Evolutionary conservation across 148 eudicot species (phyloP), one percentile per base, ranked within the genome.

Genomic region (Chenopodium berlandieri): DNA sequence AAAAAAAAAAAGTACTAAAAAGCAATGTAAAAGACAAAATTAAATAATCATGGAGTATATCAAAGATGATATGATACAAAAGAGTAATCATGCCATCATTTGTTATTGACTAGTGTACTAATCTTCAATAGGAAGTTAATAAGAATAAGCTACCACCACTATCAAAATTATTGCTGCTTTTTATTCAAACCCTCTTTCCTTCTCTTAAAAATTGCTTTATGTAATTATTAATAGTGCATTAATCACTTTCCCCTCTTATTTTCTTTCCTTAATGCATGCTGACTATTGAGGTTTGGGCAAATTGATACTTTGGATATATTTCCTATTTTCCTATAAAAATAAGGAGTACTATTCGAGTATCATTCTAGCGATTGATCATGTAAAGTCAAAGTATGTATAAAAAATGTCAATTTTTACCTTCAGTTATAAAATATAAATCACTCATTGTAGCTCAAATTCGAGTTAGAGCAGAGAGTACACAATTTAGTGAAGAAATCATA

Each of bases 81-180:
- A 32, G 78, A 63, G 23, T 25, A 73, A 63, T 64, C 50, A 58
- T 30, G 71, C 0, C 52, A 73, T 32, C n/a, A 50, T 52, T 78
- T 65, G 37, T 52, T 73, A n/a, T 48, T 64, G 74, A 83, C 71
- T 69, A n/a, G 44, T 6, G 44, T 40, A 40, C 56, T 56, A 78
- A 78, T 82, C 84, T 82, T 82, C 27, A 63, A 27, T 4, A 78
- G 46, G 71, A 82, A 82, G 81, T 40, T 40, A 40, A 40, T 16
- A 76, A 68, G 44, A 48, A 72, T 72, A 71, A 63, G 69, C 71
- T 72, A 79, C 17, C 63, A 77, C 17, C 69, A 47, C 62, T 62
- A 60, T 72, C 23, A 8, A n/a, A 2, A 13, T 54, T 2, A 44
- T 58, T 48, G 54, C 54, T 52, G 44, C 68, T 78, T 70, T 70